Evolutionary conservation across 1,284 basidiomycete genomes (phyloP).

Genomic region (Leccinum insigne): DNA sequence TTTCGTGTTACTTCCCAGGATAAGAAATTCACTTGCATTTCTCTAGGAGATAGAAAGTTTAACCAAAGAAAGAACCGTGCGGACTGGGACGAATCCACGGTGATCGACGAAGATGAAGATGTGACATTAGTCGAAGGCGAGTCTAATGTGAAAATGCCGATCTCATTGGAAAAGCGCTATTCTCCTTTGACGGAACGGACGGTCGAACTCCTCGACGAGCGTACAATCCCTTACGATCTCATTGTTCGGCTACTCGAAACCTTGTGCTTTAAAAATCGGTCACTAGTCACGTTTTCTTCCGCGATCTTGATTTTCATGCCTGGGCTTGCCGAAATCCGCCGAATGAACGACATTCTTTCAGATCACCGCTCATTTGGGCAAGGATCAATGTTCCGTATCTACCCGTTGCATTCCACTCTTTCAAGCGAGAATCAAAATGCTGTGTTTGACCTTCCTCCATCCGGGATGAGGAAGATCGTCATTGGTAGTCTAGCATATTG

Average conservation of each 20-base stretch:
- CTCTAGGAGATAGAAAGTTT: slow-evolving; percentile 61
- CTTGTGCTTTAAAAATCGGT: slow-evolving; percentile 75
- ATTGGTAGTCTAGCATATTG: slow-evolving; percentile 53
- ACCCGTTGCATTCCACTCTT: slow-evolving; percentile 91
- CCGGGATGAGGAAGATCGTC: slow-evolving; percentile 88
- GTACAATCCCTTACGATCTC: slow-evolving; percentile 91
- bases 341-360: slow-evolving; percentile 79
- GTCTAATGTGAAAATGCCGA: slow-evolving; percentile 39
- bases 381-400: slow-evolving; percentile 69
- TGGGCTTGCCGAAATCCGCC: slow-evolving; percentile 90
- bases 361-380: slow-evolving; percentile 80
- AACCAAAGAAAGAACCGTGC: slow-evolving; percentile 59
- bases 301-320: slow-evolving; percentile 96
- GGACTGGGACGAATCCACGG: slow-evolving; percentile 77
- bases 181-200: slow-evolving; percentile 75
- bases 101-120: slow-evolving; percentile 75
- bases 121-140: slow-evolving; percentile 30
- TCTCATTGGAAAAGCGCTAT: slow-evolving; percentile 73
- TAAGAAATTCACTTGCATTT: slow-evolving; percentile 5
- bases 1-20: slow-evolving; percentile 11
- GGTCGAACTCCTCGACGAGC: slow-evolving; percentile 87
- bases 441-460: slow-evolving; percentile 87
- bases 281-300: slow-evolving; percentile 63
- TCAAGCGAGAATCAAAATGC: slow-evolving; percentile 89
- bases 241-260: slow-evolving; percentile 86